Evolutionary conservation across 495 filamentous ascomycete species (phyloP), one percentile per base, ranked within the genome.

Genomic region (Aspergillus leporis): DNA sequence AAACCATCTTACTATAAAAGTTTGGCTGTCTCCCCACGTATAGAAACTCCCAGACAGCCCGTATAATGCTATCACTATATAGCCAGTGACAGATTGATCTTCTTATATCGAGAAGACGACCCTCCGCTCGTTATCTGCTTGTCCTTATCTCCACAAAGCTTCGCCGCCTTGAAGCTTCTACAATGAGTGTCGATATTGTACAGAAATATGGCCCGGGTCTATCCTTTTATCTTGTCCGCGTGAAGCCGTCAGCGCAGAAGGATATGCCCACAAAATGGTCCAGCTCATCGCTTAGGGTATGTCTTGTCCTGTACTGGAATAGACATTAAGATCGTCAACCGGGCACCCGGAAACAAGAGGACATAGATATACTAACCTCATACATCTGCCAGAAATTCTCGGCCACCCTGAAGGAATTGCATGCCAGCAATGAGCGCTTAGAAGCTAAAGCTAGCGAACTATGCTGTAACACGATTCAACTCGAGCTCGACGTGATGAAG

Each of bases 401-500:
- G 8, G 28, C 43, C 1, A 45, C 65, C 31, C 61, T 69, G 32
- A 58, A 41, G 14, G 58, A 65, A 3, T 58, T 77, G 13, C 53
- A 67, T 21, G 55, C 55, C 18, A 71, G 67, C 55, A 66, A 73
- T 49, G 32, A 65, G 21, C 57, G 66, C n/a, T 61, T 70, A 31
- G 58, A 69, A 28, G 43, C 23, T 25, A 65, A 56, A 36, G 55
- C 75, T 22, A 34, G 38, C 22, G 60, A 67, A 49, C 23, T 76
- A 19, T 61, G 62, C 23, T 59, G 21, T 14, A 66, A 67, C 36
- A 46, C 61, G 0, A 14, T 43, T n/a, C 62, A 60, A 21, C 69
- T 76, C 30, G 60, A 72, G 40, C 56, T 61, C 13, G 72, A 74
- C 32, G 46, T 72, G 16, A 57, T 57, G 18, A 61, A 63, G 19